Evolutionary conservation across 805 yeast genomes (phyloP), one percentile per base, ranked within the genome.

Genomic region (Starmerella bombicola): DNA sequence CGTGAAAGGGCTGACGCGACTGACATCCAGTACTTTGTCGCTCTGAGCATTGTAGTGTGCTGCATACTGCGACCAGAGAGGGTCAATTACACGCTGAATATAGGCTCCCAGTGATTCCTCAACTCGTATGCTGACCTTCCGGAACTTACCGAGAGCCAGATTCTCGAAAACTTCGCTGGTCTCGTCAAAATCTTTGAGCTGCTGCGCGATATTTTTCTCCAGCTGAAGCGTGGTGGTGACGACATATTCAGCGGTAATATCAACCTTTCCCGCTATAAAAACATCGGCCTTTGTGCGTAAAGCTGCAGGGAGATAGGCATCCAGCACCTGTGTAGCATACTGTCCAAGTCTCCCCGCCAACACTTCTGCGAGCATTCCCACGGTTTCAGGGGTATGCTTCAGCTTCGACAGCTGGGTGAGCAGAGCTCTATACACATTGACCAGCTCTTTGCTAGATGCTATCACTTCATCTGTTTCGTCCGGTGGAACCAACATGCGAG

Each of bases 241-340:
- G 44, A 94, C 78, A 57, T 86, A 91, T 56, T 88, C 95, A 1
- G 94, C 84, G 0, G 98, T 88, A 51, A 84, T 83, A 26, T 88
- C 62, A 8, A 85, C 70, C 55, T 83, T 63, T 22, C 91, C 77
- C 1, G 81, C 67, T 44, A 79, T 73, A 33, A 68, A 69, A 16
- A 82, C 62, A 1, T 82, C 76, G 49, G 80, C 88, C 10, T 57
- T 61, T 10, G 69, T 62, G 21, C 74, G 69, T 9, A 45, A 18
- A 1, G 28, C 40, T 1, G 58, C 58, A 1, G 82, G 74, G 23
- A 77, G 45, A 36, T 71, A 56, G 15, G 71, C 70, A 40, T 60
- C 64, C 43, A 76, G 63, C 30, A 75, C 65, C 47, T 66, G 69
- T 16, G 58, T 64, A 20, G 72, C 68, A 53, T 80, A 81, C 36